These are phyloP conservation scores for Pythium inflatum DNA, from an alignment of 352 stramenopile genomes.

Conservation along the genomic window DNA sequence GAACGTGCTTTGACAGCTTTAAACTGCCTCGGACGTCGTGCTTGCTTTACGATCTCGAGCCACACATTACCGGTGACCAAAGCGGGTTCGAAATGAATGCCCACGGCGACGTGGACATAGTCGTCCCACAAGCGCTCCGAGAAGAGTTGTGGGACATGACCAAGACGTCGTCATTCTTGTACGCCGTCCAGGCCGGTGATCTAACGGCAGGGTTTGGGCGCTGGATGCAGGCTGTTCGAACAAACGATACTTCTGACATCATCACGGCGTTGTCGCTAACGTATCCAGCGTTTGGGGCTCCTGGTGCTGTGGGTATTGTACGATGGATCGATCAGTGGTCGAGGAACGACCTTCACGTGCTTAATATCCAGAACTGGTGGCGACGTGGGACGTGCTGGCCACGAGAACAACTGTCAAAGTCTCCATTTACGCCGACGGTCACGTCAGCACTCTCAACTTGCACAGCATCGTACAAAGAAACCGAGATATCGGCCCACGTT, in stretches of 20 bases:
- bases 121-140: slow-evolving; percentile 31
- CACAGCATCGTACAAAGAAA: slow-evolving; percentile 35
- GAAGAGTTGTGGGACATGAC: slow-evolving; percentile 43
- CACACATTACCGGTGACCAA: slow-evolving; percentile 47
- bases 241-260: slow-evolving; percentile 27
- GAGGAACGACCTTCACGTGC: slow-evolving; percentile 42
- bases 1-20: slow-evolving; percentile 61
- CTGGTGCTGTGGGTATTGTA: slow-evolving; percentile 33
- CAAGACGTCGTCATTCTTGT: slow-evolving; percentile 46
- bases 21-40: slow-evolving; percentile 40
- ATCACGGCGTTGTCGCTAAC: not conserved
- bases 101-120: slow-evolving; percentile 10
- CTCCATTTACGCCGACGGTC: slow-evolving; percentile 16
- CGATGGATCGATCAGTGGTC: slow-evolving; percentile 47
- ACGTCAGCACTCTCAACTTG: slow-evolving; percentile 31
- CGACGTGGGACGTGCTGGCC: slow-evolving; percentile 46
- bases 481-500: slow-evolving; percentile 26
- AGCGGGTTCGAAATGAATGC: slow-evolving; percentile 73
- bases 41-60: slow-evolving; percentile 66
- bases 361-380: slow-evolving; percentile 64
- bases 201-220: slow-evolving; percentile 38
- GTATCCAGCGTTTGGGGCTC: slow-evolving; percentile 11
- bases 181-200: slow-evolving; percentile 37
- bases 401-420: slow-evolving; percentile 35
- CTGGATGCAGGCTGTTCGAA: slow-evolving; percentile 51